Evolutionary conservation across 1,284 basidiomycete genomes (phyloP).

Genomic region (Melampsora americana): DNA sequence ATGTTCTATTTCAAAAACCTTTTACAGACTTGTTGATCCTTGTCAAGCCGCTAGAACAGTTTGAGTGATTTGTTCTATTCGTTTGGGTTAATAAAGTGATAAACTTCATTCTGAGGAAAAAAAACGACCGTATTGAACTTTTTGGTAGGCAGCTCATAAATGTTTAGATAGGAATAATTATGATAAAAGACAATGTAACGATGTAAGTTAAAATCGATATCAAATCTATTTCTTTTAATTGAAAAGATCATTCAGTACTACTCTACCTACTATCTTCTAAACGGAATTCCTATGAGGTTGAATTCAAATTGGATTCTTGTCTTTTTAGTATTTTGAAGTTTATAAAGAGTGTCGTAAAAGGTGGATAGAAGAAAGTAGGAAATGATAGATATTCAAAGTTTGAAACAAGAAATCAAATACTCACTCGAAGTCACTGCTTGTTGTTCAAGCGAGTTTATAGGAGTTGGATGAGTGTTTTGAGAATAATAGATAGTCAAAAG

Average conservation of each 20-base stretch:
- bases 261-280: too few species aligned
- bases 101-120: too few species aligned
- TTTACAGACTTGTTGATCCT: slow-evolving; percentile 29
- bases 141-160: slow-evolving; percentile 28
- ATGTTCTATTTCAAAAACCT: too few species aligned
- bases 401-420: too few species aligned
- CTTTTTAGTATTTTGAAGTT: slow-evolving; percentile 32
- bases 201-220: background rate
- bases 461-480: too few species aligned
- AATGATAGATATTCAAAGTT: background rate
- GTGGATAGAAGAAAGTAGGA: slow-evolving; percentile 22
- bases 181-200: slow-evolving; percentile 31
- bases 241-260: too few species aligned
- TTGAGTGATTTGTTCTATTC: background rate
- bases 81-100: background rate
- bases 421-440: too few species aligned
- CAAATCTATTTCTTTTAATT: background rate
- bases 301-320: too few species aligned
- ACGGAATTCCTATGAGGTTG: too few species aligned
- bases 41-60: slow-evolving; percentile 38
- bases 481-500: too few species aligned
- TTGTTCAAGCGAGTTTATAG: too few species aligned
- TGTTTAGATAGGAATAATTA: slow-evolving; percentile 39
- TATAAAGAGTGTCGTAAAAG: slow-evolving; percentile 35
- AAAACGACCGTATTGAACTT: too few species aligned